phyloP scores from a whole-genome alignment of 1,284 basidiomycete genomes.

The Malassezia globosa region DNA sequence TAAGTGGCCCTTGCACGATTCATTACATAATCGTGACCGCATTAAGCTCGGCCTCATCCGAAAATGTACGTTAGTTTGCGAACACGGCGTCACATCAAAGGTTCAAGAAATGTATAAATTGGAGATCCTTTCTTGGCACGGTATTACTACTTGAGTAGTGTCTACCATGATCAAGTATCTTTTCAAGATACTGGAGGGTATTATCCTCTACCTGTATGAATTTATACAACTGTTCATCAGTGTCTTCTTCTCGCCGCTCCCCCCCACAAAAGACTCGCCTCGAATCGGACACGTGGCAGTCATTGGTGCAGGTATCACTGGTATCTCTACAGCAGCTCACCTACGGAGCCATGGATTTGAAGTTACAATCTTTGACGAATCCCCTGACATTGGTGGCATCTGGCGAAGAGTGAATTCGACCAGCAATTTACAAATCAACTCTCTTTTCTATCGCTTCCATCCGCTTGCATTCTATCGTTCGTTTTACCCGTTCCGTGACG shows the following conservation, averaged over 20 bases:
- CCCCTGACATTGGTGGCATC: constrained; percentile 51
- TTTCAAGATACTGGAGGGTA: neutral
- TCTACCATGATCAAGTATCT: neutral
- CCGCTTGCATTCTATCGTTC: constrained; percentile 30
- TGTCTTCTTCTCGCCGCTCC: constrained; percentile 31
- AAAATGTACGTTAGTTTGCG: too few species aligned
- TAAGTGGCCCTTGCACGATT: too few species aligned
- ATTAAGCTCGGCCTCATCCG: too few species aligned
- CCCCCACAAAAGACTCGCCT: constrained; percentile 25
- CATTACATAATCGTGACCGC: too few species aligned
- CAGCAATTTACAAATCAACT: constrained; percentile 57
- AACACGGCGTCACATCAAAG: too few species aligned
- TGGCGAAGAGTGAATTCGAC: constrained; percentile 58
- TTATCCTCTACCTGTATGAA: constrained; percentile 24
- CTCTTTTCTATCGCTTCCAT: constrained; percentile 49
- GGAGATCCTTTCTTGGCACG: too few species aligned
- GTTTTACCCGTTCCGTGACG: constrained; percentile 54
- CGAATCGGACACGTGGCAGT: constrained; percentile 43
- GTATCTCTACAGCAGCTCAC: constrained; percentile 45
- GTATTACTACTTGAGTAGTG: too few species aligned
- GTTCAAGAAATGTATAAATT: too few species aligned
- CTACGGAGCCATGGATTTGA: constrained; percentile 43
- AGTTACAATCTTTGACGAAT: constrained; percentile 47
- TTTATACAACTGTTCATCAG: constrained; percentile 34
- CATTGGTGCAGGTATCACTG: constrained; percentile 47